Conservation (phyloP, 129 eudicot genomes). For the Gnaphalium uliginosum region DNA sequence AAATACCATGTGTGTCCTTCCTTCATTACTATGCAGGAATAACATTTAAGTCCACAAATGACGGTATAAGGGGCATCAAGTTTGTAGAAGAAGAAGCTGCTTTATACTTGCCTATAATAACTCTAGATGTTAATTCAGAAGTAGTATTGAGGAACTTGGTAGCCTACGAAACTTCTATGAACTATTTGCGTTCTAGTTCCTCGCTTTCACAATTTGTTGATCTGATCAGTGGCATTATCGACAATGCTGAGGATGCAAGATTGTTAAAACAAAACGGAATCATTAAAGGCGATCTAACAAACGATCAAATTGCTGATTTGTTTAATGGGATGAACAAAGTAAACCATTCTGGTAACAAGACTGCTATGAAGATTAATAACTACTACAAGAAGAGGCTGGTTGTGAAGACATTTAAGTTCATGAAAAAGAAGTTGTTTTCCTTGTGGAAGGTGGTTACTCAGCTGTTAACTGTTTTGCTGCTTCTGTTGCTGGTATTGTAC, state of each 20-base stretch:
- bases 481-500: slow-evolving; percentile 34
- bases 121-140: slow-evolving; percentile 43
- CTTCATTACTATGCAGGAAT: slow-evolving; percentile 41
- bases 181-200: slow-evolving; percentile 18
- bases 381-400: slow-evolving; percentile 28
- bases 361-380: slow-evolving; percentile 26
- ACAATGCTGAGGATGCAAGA: slow-evolving; percentile 39
- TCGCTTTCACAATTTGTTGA: slow-evolving; percentile 38
- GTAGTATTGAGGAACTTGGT: slow-evolving; percentile 52
- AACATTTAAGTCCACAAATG: slow-evolving; percentile 27
- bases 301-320: slow-evolving; percentile 37
- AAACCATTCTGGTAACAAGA: slow-evolving; percentile 21
- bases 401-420: slow-evolving; percentile 32
- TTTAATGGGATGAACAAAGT: slow-evolving; percentile 58
- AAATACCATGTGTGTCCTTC: slow-evolving; percentile 44
- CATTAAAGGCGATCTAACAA: slow-evolving; percentile 26
- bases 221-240: slow-evolving; percentile 51
- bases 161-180: slow-evolving; percentile 41
- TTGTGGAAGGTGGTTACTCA: slow-evolving; percentile 33
- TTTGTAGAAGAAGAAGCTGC: slow-evolving; percentile 27
- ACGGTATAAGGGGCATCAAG: slow-evolving; percentile 32
- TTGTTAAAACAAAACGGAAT: slow-evolving; percentile 35
- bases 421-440: slow-evolving; percentile 21
- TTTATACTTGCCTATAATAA: slow-evolving; percentile 45
- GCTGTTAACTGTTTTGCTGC: slow-evolving; percentile 24